Conservation (phyloP, 1,139 yeast genomes). For the Hyphopichia pseudoburtonii region DNA sequence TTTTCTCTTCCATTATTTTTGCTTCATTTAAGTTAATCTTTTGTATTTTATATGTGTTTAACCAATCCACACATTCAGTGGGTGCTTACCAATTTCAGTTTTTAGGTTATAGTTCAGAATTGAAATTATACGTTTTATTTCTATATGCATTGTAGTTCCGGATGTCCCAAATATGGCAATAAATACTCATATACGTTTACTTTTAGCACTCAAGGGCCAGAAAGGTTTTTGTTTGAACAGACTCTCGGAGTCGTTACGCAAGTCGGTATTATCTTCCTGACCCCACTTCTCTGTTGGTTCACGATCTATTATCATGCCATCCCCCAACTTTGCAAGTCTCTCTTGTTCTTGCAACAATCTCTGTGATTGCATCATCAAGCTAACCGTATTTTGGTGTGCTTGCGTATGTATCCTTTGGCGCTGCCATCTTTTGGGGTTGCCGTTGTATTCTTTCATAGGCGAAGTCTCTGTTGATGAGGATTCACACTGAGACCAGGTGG, state of each 20-base stretch:
- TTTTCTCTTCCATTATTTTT: background rate
- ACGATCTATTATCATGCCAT: background rate
- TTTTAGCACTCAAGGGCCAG: constrained; percentile 23
- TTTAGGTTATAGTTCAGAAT: background rate
- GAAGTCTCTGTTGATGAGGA: background rate
- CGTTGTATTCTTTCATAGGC: background rate
- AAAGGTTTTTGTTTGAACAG: constrained; percentile 27
- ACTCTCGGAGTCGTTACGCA: constrained; percentile 1
- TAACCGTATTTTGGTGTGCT: constrained; percentile 28
- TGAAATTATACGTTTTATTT: constrained; percentile 1
- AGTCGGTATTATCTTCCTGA: background rate
- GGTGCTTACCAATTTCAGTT: background rate
- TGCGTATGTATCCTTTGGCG: constrained; percentile 28
- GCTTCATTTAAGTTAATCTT: background rate
- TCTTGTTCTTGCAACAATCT: constrained; percentile 12
- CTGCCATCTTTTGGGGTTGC: constrained; percentile 22
- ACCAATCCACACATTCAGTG: too few relatives aligned
- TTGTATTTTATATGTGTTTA: constrained; percentile 1
- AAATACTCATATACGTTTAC: background rate
- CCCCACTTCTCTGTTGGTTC: constrained; percentile 1
- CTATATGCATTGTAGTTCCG: too few relatives aligned
- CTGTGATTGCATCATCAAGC: constrained; percentile 30
- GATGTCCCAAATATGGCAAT: too few relatives aligned
- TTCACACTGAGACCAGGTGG: too few relatives aligned
- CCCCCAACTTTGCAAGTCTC: background rate